Evolutionary conservation across 768 basidiomycete species (phyloP), one percentile per base, ranked within the genome.

Genomic region (Auriscalpium vulgare): DNA sequence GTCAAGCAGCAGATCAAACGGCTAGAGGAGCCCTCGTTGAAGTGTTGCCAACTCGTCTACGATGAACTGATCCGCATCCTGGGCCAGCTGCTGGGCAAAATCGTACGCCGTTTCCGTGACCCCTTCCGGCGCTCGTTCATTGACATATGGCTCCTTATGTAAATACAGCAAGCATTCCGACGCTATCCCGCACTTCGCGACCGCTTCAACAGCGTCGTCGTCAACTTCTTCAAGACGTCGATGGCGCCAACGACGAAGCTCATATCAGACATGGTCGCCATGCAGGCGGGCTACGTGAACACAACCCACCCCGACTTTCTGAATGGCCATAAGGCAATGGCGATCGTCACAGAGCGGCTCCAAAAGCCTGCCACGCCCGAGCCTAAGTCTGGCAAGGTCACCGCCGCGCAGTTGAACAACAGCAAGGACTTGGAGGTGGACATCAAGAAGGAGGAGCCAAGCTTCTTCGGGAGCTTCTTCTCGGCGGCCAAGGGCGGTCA

Each of bases 221-320:
- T 98, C 66, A 90, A 88, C 71, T 99, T 97, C 74, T 95, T 97
- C 84, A 97, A 95, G 78, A 80, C 78, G 50, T 73, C 91, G 17
- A 97, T 99, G 97, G 74, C 71, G 10, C 97, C 97, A 4, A 99
- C 97, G 37, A 92, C 85, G 59, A 98, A 97, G 71, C 83, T 99
- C 49, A 97, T 99, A 11, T 68, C 80, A 9, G 95, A 99, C 64
- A 82, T 99, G 76, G 94, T 97, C 51, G 71, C 90, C 88, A 97
- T 97, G 94, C 95, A 98, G 75, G 93, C 95, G 38, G 95, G 93
- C 70, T 99, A 98, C 68, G 88, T 99, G 65, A 99, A 99, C 75
- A 98, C 97, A 14, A 98, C 95, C 1, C 97, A 99, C 68, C 97
- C 97, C 1, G 97, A 98, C 73, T 98, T 99, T 75, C 82, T 99